Conservation (phyloP, 1,284 basidiomycete genomes). For the Rugosomyces carneus region DNA sequence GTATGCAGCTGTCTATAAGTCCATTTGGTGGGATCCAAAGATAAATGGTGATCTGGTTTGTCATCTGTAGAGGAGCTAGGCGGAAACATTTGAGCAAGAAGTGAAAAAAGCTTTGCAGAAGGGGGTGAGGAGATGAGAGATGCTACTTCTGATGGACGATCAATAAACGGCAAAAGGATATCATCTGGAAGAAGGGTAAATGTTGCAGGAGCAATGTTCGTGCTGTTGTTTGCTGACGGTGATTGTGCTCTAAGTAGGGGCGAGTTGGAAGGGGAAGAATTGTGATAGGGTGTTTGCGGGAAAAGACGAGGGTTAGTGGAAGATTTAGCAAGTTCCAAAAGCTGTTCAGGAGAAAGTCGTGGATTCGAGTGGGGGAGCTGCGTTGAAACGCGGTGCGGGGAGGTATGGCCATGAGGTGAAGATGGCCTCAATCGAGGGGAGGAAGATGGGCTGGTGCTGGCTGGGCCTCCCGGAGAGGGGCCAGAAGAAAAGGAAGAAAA, state of each 20-base stretch:
- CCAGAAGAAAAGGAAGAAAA: constrained; percentile 46
- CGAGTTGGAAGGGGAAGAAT: constrained; percentile 21
- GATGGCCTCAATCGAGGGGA: constrained; percentile 38
- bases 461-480: constrained; percentile 13
- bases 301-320: constrained; percentile 41
- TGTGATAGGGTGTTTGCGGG: constrained; percentile 15
- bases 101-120: constrained; percentile 59
- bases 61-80: constrained; percentile 4
- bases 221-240: constrained; percentile 10
- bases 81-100: constrained; percentile 63
- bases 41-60: constrained; percentile 18
- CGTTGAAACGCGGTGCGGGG: constrained; percentile 27
- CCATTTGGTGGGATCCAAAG: constrained; percentile 50
- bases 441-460: constrained; percentile 27
- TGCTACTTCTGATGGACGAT: constrained; percentile 61
- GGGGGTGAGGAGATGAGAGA: constrained; percentile 55
- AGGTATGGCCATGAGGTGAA: constrained; percentile 26
- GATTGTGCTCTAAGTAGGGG: constrained; percentile 18
- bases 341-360: constrained; percentile 57
- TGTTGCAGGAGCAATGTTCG: constrained; percentile 35
- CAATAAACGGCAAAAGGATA: constrained; percentile 71
- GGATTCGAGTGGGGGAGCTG: constrained; percentile 30
- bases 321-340: constrained; percentile 58
- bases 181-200: constrained; percentile 68
- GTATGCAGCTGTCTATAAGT: constrained; percentile 48